Evolutionary conservation across 441 rosid species (phyloP).

Genomic region (Arabidopsis hybrid): DNA sequence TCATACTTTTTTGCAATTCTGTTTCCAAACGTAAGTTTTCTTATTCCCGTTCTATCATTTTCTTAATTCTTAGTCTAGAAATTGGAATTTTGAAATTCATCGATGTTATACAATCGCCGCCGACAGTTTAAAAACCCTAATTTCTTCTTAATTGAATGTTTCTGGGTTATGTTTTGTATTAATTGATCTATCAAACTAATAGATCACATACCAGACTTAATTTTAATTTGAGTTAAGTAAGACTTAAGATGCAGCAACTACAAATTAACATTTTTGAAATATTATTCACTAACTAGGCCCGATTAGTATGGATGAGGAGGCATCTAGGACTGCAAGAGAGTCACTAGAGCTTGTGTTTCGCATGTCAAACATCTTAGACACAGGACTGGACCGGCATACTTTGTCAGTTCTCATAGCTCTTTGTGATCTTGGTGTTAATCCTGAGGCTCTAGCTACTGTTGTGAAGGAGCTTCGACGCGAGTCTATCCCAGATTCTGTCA

Average conservation of each 20-base stretch:
- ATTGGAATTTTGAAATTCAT: too few species aligned
- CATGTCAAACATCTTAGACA: slow-evolving; percentile 76
- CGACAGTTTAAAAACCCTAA: too few species aligned
- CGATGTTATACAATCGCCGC: too few species aligned
- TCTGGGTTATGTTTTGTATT: neutral
- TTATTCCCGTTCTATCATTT: too few species aligned
- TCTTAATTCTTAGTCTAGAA: too few species aligned
- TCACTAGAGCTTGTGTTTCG: slow-evolving; percentile 74
- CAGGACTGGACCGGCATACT: slow-evolving; percentile 73
- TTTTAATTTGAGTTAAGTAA: too few species aligned
- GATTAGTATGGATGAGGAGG: slow-evolving; percentile 63
- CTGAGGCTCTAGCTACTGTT: slow-evolving; percentile 72
- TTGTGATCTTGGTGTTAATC: slow-evolving; percentile 77
- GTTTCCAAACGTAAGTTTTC: too few species aligned
- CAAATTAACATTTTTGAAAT: too few species aligned
- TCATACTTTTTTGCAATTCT: too few species aligned
- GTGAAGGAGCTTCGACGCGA: slow-evolving; percentile 65
- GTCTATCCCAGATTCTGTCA: slow-evolving; percentile 32
- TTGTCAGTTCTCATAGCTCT: slow-evolving; percentile 73
- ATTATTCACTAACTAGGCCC: neutral
- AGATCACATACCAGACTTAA: neutral
- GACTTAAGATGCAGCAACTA: too few species aligned
- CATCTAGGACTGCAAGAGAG: slow-evolving; percentile 68
- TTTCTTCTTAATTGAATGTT: neutral
- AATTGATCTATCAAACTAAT: neutral